Evolutionary conservation across 2,329 filamentous ascomycete genomes (phyloP).

Genomic region (Penicillium capsulatum): DNA sequence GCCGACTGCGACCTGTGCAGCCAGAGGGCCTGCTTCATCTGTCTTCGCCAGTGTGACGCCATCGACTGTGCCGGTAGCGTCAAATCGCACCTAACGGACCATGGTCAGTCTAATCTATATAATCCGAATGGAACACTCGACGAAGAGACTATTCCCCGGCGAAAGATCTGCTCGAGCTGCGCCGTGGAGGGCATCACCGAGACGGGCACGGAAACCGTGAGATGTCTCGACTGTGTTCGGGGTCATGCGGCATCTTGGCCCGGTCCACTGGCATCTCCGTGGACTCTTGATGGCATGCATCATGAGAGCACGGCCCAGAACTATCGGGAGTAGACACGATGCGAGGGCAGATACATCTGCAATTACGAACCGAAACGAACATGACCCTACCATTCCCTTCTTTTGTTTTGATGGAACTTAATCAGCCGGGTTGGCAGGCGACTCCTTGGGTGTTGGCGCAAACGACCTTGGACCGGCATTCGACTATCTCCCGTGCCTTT

Average conservation of each 20-base stretch:
- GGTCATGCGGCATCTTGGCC: constrained; percentile 17
- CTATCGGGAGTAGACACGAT: neutral
- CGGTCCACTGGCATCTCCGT: constrained; percentile 7
- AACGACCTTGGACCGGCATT: neutral
- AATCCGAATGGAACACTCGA: constrained; percentile 2
- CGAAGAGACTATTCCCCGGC: constrained; percentile 7
- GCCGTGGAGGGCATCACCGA: constrained; percentile 39
- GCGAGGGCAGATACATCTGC: neutral
- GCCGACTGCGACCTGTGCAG: constrained; percentile 40
- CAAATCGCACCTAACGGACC: neutral
- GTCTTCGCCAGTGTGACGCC: constrained; percentile 39
- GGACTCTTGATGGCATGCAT: constrained; percentile 16
- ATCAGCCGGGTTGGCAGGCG: neutral
- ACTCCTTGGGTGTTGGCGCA: constrained; percentile 1
- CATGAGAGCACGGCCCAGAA: constrained; percentile 6
- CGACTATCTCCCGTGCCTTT: neutral
- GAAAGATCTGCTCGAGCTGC: constrained; percentile 40
- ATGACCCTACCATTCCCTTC: constrained; percentile 4
- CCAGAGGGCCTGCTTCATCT: constrained; percentile 41
- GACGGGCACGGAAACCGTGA: constrained; percentile 34
- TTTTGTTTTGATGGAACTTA: too few species aligned
- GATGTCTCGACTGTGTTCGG: constrained; percentile 36
- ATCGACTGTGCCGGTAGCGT: constrained; percentile 24
- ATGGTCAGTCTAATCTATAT: constrained; percentile 3
- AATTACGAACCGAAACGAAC: constrained; percentile 1